Evolutionary conservation across 345 rosid genomes (phyloP).

Genomic region (Firmiana major): DNA sequence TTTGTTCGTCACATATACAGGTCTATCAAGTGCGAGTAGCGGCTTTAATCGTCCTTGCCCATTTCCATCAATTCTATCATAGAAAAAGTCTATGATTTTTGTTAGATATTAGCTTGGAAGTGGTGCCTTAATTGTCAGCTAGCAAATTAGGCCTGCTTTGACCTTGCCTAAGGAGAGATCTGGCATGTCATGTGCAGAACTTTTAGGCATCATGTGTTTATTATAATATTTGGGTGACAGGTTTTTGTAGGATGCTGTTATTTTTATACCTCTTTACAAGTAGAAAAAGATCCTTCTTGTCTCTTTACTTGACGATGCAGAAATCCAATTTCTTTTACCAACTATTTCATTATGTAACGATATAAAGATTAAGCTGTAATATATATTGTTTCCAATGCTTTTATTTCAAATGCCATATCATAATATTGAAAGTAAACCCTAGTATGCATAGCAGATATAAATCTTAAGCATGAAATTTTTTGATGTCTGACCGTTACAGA

Average conservation of each 20-base stretch:
- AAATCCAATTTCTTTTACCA: background rate
- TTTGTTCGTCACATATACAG: constrained; percentile 76
- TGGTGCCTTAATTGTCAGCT: background rate
- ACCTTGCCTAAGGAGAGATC: background rate
- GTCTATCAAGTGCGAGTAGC: constrained; percentile 76
- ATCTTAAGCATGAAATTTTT: no score
- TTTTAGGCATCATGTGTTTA: background rate
- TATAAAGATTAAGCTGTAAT: background rate
- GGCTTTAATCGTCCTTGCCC: constrained; percentile 3
- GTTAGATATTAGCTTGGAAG: background rate
- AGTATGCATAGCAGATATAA: no score
- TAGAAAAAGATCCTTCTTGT: background rate
- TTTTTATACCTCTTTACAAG: background rate
- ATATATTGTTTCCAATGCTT: no score
- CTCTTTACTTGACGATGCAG: background rate
- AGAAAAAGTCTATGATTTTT: background rate
- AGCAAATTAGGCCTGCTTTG: constrained; percentile 3
- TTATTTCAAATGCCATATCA: no score
- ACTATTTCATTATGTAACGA: constrained; percentile 16
- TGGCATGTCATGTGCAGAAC: background rate
- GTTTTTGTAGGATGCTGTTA: constrained; percentile 2
- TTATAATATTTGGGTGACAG: constrained; percentile 1
- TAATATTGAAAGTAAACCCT: background rate
- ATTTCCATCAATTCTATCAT: constrained; percentile 8
- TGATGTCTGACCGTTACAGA: no score